These are phyloP conservation scores for Phanerodontia chrysosporium DNA, from an alignment of 768 basidiomycete species.

Conservation along the genomic window DNA sequence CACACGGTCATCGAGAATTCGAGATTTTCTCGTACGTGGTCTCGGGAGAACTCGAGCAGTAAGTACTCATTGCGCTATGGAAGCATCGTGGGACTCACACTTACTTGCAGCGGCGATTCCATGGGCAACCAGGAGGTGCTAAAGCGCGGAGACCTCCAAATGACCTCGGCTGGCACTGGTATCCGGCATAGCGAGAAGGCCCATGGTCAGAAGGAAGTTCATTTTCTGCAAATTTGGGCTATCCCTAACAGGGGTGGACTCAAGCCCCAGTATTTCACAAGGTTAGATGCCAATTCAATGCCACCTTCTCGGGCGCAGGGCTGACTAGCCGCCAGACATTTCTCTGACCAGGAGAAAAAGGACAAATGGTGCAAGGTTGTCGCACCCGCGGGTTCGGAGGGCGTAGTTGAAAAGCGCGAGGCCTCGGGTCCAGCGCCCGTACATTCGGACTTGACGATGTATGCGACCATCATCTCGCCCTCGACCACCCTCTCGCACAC, in stretches of 20 bases:
- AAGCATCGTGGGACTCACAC: no score
- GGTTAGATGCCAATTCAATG: slow-evolving; percentile 32
- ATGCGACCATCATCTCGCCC: slow-evolving; percentile 67
- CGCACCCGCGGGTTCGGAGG: slow-evolving; percentile 59
- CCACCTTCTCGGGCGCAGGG: not conserved
- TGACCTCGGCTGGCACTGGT: slow-evolving; percentile 90
- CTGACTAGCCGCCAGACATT: slow-evolving; percentile 44
- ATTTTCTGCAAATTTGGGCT: slow-evolving; percentile 75
- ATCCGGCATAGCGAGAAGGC: slow-evolving; percentile 78
- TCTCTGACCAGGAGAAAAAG: slow-evolving; percentile 76
- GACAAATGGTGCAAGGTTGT: slow-evolving; percentile 72
- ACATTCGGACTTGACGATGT: slow-evolving; percentile 62
- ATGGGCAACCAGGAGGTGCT: slow-evolving; percentile 91
- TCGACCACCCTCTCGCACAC: slow-evolving; percentile 49
- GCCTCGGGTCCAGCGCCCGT: slow-evolving; percentile 79
- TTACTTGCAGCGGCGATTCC: slow-evolving; percentile 79
- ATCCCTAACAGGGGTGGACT: slow-evolving; percentile 45
- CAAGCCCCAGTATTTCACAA: slow-evolving; percentile 79
- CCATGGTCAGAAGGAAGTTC: slow-evolving; percentile 41
- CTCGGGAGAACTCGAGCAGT: slow-evolving; percentile 79
- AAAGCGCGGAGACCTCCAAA: slow-evolving; percentile 84
- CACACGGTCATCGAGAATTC: slow-evolving; percentile 77
- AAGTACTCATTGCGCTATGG: slow-evolving; percentile 22
- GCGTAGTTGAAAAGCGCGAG: slow-evolving; percentile 60
- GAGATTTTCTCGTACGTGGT: slow-evolving; percentile 93